phyloP scores from a whole-genome alignment of 2,329 filamentous ascomycete genomes.

The Ceratocystis cacaofunesta region DNA sequence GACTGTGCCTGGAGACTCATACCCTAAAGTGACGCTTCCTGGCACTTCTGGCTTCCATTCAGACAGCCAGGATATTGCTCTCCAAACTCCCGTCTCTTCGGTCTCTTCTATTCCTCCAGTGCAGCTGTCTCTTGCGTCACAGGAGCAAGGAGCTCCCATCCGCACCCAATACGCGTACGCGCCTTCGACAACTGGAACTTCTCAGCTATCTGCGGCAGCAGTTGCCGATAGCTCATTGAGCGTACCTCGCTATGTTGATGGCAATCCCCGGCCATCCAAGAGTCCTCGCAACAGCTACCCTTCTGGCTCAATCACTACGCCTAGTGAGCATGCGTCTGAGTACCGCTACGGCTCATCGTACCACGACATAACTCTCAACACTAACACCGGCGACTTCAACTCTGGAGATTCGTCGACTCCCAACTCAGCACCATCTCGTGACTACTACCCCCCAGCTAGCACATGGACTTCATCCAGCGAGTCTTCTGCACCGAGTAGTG shows the following conservation, averaged over 20 bases:
- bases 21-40: constrained; percentile 38
- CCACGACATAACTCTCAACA: constrained; percentile 23
- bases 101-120: constrained; percentile 28
- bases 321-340: constrained; percentile 36
- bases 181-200: constrained; percentile 34
- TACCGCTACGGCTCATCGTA: constrained; percentile 42
- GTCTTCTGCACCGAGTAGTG: constrained; percentile 9
- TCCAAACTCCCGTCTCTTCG: constrained; percentile 27
- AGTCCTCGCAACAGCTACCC: constrained; percentile 42
- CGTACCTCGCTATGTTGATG: constrained; percentile 43
- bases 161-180: constrained; percentile 42
- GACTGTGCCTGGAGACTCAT: constrained; percentile 36
- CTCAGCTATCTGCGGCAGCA: constrained; percentile 33
- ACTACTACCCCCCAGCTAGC: constrained; percentile 39
- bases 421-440: constrained; percentile 26
- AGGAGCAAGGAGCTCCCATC: constrained; percentile 35
- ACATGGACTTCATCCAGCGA: constrained; percentile 30
- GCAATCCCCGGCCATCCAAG: constrained; percentile 39
- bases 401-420: constrained; percentile 22
- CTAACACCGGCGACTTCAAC: constrained; percentile 19
- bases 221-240: constrained; percentile 33
- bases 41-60: constrained; percentile 33
- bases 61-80: constrained; percentile 39
- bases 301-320: constrained; percentile 34
- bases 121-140: constrained; percentile 31